Evolutionary conservation across 176 grass and related monocot genomes (phyloP).

Genomic region (Guadua angustifolia): DNA sequence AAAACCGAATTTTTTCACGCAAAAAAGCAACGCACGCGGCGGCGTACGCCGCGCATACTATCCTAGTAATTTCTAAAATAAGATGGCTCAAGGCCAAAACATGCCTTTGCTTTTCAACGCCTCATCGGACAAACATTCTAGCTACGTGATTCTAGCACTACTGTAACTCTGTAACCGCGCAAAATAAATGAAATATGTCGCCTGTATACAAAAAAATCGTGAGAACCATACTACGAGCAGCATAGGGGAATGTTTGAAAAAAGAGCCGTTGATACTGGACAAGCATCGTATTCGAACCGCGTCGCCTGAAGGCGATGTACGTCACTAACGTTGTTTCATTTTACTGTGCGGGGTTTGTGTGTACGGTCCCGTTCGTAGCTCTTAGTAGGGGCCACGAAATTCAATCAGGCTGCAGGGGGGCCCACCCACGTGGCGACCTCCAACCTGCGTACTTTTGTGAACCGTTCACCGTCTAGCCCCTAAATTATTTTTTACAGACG

Average conservation of each 20-base stretch:
- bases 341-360: neutral
- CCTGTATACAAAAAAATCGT: neutral
- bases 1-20: too few relatives aligned
- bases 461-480: too few relatives aligned
- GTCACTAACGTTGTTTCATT: neutral
- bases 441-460: too few relatives aligned
- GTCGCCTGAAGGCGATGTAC: too few relatives aligned
- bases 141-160: neutral
- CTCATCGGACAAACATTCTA: neutral
- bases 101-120: neutral
- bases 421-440: neutral
- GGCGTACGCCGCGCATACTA: too few relatives aligned
- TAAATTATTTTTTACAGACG: too few relatives aligned
- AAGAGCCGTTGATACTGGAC: too few relatives aligned
- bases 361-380: neutral
- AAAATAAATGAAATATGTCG: neutral
- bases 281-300: too few relatives aligned
- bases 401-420: neutral
- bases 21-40: too few relatives aligned
- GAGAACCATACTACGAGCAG: too few relatives aligned
- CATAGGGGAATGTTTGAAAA: conserved; percentile 41
- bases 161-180: too few relatives aligned
- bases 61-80: too few relatives aligned
- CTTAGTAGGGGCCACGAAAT: neutral
- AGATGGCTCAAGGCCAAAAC: neutral